Evolutionary conservation across 2,329 filamentous ascomycete species (phyloP).

Genomic region (Rugonectria rugulosa): DNA sequence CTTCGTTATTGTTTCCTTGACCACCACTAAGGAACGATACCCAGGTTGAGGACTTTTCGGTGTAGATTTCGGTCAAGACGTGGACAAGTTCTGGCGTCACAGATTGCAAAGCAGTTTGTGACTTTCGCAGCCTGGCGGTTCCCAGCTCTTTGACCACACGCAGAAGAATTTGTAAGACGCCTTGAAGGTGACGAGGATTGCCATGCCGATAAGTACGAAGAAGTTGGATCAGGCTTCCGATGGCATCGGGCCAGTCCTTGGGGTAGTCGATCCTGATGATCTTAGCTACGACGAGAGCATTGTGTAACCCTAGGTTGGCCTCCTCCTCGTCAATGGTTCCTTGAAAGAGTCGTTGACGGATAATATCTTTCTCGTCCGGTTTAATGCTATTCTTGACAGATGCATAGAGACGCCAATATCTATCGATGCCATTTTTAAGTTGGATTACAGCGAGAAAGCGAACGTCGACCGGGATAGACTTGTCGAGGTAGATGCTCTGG

Average conservation of each 20-base stretch:
- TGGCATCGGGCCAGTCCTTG: conserved; percentile 76
- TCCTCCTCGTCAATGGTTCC: conserved; percentile 81
- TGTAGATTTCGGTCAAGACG: conserved; percentile 79
- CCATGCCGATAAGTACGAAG: conserved; percentile 62
- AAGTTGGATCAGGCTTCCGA: conserved; percentile 67
- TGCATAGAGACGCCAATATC: conserved; percentile 80
- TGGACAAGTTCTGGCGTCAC: conserved; percentile 86
- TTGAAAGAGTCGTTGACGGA: conserved; percentile 78
- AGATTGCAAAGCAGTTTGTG: conserved; percentile 78
- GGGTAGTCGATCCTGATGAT: conserved; percentile 91
- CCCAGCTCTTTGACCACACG: conserved; percentile 91
- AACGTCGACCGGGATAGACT: conserved; percentile 75
- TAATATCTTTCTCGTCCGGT: conserved; percentile 76
- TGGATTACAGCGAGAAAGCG: conserved; percentile 93
- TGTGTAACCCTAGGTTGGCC: conserved; percentile 80
- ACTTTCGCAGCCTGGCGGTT: conserved; percentile 77
- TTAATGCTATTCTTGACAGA: conserved; percentile 69
- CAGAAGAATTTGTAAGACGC: conserved; percentile 78
- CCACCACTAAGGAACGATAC: conserved; percentile 64
- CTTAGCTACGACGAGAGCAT: conserved; percentile 87
- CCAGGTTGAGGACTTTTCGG: conserved; percentile 76
- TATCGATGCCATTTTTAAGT: conserved; percentile 95
- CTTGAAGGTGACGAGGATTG: conserved; percentile 71
- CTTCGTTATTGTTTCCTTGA: conserved; percentile 64
- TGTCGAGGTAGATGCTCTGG: conserved; percentile 83